A percentile compares a stretch with the other conserved stretches of the same genome.
Conservation (phyloP, 768 basidiomycete genomes). For the Clathrus columnatus region DNA sequence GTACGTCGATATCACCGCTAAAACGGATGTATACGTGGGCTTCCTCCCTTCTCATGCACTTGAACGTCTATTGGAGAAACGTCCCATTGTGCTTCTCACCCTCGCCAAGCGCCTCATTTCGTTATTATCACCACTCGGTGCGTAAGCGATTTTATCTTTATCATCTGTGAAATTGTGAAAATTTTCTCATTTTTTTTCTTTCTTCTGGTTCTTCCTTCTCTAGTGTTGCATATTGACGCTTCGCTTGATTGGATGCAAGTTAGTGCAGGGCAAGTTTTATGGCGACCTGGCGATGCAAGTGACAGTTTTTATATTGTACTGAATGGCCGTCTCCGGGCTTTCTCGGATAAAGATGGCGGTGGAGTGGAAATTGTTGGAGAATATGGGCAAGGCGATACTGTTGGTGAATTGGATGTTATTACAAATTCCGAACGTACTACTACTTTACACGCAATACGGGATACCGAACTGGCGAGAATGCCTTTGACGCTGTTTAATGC, state of each 20-base stretch:
- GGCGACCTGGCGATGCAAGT: slow-evolving; percentile 82
- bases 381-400: slow-evolving; percentile 95
- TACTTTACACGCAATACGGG: slow-evolving; percentile 95
- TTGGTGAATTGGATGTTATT: slow-evolving; percentile 96
- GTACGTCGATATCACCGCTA: slow-evolving; percentile 94
- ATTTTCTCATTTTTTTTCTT: slow-evolving; percentile 9
- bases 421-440: slow-evolving; percentile 79
- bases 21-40: slow-evolving; percentile 97
- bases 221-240: slow-evolving; percentile 93
- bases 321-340: slow-evolving; percentile 89
- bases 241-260: slow-evolving; percentile 99
- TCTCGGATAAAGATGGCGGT: slow-evolving; percentile 65
- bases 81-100: slow-evolving; percentile 92
- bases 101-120: slow-evolving; percentile 95
- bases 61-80: slow-evolving; percentile 83
- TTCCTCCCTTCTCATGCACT: slow-evolving; percentile 84
- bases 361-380: slow-evolving; percentile 79
- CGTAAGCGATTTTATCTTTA: slow-evolving; percentile 18
- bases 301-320: slow-evolving; percentile 98
- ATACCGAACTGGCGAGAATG: slow-evolving; percentile 95
- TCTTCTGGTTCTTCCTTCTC: background rate
- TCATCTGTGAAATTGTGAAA: background rate
- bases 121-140: slow-evolving; percentile 84
- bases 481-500: slow-evolving; percentile 97
- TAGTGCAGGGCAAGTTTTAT: slow-evolving; percentile 88